phyloP scores from a whole-genome alignment of 2,329 filamentous ascomycete species.

The Xylariaceae sp. region DNA sequence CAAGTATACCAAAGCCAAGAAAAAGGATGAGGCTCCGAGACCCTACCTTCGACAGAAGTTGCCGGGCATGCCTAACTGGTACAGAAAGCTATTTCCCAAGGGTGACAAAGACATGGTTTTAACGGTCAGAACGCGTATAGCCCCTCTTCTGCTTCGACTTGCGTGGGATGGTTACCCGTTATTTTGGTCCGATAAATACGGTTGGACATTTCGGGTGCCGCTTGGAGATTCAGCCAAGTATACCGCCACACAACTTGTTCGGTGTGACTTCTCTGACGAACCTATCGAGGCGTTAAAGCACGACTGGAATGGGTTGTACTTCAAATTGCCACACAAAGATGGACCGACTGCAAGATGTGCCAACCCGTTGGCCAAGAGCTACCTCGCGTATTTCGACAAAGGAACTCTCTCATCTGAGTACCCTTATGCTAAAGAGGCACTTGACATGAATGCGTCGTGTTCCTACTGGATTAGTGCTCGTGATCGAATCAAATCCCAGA shows the following conservation, averaged over 20 bases:
- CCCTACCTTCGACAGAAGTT: conserved; percentile 82
- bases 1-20: conserved; percentile 86
- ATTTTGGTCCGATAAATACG: conserved; percentile 87
- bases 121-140: conserved; percentile 80
- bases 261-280: conserved; percentile 73
- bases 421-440: conserved; percentile 82
- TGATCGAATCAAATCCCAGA: conserved; percentile 88
- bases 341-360: conserved; percentile 78
- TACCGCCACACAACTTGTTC: conserved; percentile 61
- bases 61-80: conserved; percentile 93
- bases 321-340: conserved; percentile 95
- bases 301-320: conserved; percentile 65
- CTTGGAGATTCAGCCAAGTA: conserved; percentile 58
- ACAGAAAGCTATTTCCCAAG: conserved; percentile 79
- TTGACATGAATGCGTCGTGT: conserved; percentile 98
- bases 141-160: conserved; percentile 75
- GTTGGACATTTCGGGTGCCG: conserved; percentile 85
- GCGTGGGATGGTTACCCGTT: conserved; percentile 86
- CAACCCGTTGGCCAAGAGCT: conserved; percentile 86
- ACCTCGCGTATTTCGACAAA: conserved; percentile 84
- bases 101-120: conserved; percentile 64
- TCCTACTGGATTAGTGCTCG: conserved; percentile 98
- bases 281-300: conserved; percentile 59
- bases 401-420: conserved; percentile 84
- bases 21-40: conserved; percentile 72